Conservation (phyloP, 1,284 basidiomycete species). For the Leccinum ambiguum region DNA sequence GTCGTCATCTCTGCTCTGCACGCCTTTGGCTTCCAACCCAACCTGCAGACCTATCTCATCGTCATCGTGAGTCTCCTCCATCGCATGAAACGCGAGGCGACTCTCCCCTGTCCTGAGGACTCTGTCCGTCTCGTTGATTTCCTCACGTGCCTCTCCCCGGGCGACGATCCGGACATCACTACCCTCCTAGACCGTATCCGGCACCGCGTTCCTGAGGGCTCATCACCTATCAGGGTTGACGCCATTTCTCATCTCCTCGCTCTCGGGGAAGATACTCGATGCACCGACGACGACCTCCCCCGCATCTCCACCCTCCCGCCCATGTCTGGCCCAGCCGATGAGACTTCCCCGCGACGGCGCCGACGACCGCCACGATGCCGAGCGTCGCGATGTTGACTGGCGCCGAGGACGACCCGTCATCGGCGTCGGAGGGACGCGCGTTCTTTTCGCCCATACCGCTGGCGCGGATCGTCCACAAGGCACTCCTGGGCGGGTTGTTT, state of each 20-base stretch:
- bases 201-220: not conserved
- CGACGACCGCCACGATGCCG: constrained; percentile 13
- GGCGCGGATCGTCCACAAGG: constrained; percentile 25
- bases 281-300: constrained; percentile 12
- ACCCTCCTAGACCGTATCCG: constrained; percentile 21
- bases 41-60: constrained; percentile 40
- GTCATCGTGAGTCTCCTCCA: constrained; percentile 33
- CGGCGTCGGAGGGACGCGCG: not conserved
- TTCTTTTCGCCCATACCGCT: constrained; percentile 24
- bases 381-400: constrained; percentile 26
- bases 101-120: not conserved
- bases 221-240: constrained; percentile 17
- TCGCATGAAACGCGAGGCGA: constrained; percentile 29
- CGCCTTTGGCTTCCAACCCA: constrained; percentile 32
- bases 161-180: constrained; percentile 22
- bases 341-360: not conserved
- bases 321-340: not conserved
- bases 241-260: constrained; percentile 23
- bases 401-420: not conserved
- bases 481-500: constrained; percentile 25
- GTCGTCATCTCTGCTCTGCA: constrained; percentile 37
- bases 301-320: not conserved
- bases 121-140: constrained; percentile 27
- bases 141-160: constrained; percentile 19
- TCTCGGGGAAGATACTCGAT: constrained; percentile 15